Evolutionary conservation across 805 yeast genomes (phyloP), one percentile per base, ranked within the genome.

Genomic region (Pichia thaimueangensis): DNA sequence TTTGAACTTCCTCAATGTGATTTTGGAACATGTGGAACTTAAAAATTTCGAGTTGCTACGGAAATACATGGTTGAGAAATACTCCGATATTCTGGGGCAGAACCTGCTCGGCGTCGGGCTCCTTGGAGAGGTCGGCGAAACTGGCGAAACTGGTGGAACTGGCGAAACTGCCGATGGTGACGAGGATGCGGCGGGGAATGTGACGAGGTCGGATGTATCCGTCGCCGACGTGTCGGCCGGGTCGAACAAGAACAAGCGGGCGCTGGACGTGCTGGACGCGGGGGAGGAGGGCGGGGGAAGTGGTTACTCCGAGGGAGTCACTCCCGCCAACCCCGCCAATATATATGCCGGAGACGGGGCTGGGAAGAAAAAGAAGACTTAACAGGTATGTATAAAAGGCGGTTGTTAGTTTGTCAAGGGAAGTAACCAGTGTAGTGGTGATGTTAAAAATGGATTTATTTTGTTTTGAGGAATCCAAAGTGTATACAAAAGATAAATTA

Each of bases 1-100:
- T 48, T 66, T 87, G 35, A 88, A 84, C 56, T 66, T 89, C 20
- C 37, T 62, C 31, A 47, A 50, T 27, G 23, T 53, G 9, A 39
- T 62, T 4, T 15, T 47, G 4, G 56, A 56, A 10, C 51, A 58
- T 38, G 37, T 48, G 10, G 35, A 39, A 4, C 41, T 47, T 7
- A 19, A 36, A 16, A 59, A 58, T 36, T 53, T 50, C 33, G 48
- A 49, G 32, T 28, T 52, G 0, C 25, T 62, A 23, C 45, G 49
- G 28, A 41, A 41, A 11, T 54, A 61, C 37, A 30, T 61, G 25
- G 50, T 44, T n/a, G 37, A 38, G 1, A 41, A 47, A 4, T 57
- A 58, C 22, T 17, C 35, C 6, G 30, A 38, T 8, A 36, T 45
- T 12, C 28, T 41, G 12, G 29, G 16, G 13, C 28, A 22, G 5